Percentiles rank a stretch among this genome's conserved stretches.
Evolutionary conservation across 495 filamentous ascomycete species (phyloP).

Genomic region (Penicillium maclennaniae): DNA sequence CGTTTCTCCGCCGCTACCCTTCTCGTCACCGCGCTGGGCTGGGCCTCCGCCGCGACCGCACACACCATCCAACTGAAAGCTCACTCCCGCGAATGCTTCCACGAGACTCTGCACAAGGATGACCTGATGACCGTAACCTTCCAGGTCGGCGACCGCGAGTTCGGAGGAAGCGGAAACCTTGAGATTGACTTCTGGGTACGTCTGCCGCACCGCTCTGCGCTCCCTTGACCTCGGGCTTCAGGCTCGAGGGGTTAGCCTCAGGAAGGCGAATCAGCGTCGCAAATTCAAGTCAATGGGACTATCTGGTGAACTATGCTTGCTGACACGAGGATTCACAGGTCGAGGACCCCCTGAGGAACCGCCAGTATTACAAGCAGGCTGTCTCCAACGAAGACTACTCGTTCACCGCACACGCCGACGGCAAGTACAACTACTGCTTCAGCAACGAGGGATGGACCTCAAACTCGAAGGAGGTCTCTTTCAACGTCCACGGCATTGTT

Average conservation of each 20-base stretch:
- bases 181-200: conserved; percentile 98
- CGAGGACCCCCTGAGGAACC: conserved; percentile 68
- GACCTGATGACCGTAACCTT: conserved; percentile 99
- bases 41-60: conserved; percentile 60
- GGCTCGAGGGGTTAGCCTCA: neutral
- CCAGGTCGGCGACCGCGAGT: conserved; percentile 95
- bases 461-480: conserved; percentile 92
- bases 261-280: neutral
- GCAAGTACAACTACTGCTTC: conserved; percentile 95
- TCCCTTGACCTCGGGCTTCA: neutral
- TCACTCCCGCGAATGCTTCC: conserved; percentile 94
- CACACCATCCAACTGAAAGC: conserved; percentile 95
- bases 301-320: neutral
- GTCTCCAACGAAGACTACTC: conserved; percentile 89
- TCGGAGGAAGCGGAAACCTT: conserved; percentile 88
- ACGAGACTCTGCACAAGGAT: conserved; percentile 86
- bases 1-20: conserved; percentile 51
- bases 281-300: neutral
- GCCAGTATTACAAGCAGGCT: conserved; percentile 72
- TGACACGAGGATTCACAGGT: conserved; percentile 47
- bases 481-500: conserved; percentile 98
- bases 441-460: conserved; percentile 95
- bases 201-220: conserved; percentile 1
- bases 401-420: conserved; percentile 80
- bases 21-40: conserved; percentile 59